Evolutionary conservation across 306 rosid genomes (phyloP).

Genomic region (Acacia crassicarpa): DNA sequence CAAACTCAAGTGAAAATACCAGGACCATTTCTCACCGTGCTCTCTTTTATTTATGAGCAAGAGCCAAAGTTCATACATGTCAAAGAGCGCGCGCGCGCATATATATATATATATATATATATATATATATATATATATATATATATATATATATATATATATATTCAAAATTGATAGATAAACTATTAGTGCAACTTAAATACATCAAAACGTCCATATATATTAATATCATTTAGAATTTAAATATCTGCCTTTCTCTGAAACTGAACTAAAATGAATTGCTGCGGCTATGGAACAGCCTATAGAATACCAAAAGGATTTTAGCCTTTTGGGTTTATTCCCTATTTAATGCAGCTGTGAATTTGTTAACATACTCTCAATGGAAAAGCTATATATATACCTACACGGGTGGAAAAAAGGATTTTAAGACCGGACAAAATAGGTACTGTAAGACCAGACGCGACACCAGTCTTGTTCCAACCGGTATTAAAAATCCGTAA

Average conservation of each 20-base stretch:
- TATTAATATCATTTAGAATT: not conserved
- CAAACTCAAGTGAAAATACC: not conserved
- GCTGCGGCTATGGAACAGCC: not conserved
- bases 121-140: not conserved
- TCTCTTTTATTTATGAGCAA: not conserved
- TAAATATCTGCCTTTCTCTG: not conserved
- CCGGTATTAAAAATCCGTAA: too few relatives aligned
- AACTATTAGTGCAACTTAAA: not conserved
- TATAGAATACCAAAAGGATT: constrained; percentile 7
- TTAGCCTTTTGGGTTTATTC: not conserved
- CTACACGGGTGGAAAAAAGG: too few relatives aligned
- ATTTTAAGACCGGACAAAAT: too few relatives aligned
- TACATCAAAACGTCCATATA: not conserved
- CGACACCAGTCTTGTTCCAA: too few relatives aligned
- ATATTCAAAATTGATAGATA: not conserved
- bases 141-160: too few relatives aligned
- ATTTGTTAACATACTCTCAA: not conserved
- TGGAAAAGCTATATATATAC: not conserved
- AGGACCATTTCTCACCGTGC: not conserved
- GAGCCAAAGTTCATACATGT: not conserved
- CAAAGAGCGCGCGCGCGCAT: too few relatives aligned
- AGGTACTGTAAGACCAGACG: too few relatives aligned
- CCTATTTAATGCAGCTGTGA: not conserved
- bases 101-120: too few relatives aligned
- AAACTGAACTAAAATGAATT: constrained; percentile 13